Base-by-base conservation (phyloP, 179 eudicot species). In the Beta macrorhiza region DNA sequence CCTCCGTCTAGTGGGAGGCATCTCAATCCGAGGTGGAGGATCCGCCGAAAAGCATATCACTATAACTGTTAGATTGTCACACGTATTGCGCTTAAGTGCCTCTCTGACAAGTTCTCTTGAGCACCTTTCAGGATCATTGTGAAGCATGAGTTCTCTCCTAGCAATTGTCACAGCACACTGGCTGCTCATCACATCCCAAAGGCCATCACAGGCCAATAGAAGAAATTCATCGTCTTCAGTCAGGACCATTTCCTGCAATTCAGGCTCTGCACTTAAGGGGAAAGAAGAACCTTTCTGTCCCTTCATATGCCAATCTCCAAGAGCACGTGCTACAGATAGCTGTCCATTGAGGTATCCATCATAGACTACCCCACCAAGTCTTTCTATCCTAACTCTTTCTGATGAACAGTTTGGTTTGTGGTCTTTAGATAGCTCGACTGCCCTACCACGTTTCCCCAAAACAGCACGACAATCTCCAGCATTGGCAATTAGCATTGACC, bases 391-490 rank as follows among this genome's bases (percentile, higher is more conserved):
- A 55, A 82, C 78, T 44, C 83, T 89, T 78, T 94, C 98, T 0
- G 92, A 88, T 58, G 92, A 59, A 76, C 87, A 87, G 42, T 89
- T 88, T 6, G 98, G 98, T 82, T 92, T 93, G 87, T 93, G 98
- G 75, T 93, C 98, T 85, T 86, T 91, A 19, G 98, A 93, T 74
- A 93, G 83, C 80, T 93, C 98, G 11, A 93, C 69, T 77, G 98
- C 98, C 84, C 74, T 90, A 15, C 98, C 98, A 74, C 91, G 91
- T 79, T 87, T 91, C 15, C 95, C 93, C 64, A 93, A 81, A 49
- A 93, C 98, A 49, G 98, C 98, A 52, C 98, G 93, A 75, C 97
- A 93, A 82, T 93, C 98, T 17, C 98, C 98, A n/a, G 95, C 97
- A 83, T 93, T 93, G 63, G 97, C 98, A 52, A 93, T 85, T 22